These are phyloP conservation scores for Aspergillus ellipticus DNA, from an alignment of 495 filamentous ascomycete genomes.

Conservation along the genomic window DNA sequence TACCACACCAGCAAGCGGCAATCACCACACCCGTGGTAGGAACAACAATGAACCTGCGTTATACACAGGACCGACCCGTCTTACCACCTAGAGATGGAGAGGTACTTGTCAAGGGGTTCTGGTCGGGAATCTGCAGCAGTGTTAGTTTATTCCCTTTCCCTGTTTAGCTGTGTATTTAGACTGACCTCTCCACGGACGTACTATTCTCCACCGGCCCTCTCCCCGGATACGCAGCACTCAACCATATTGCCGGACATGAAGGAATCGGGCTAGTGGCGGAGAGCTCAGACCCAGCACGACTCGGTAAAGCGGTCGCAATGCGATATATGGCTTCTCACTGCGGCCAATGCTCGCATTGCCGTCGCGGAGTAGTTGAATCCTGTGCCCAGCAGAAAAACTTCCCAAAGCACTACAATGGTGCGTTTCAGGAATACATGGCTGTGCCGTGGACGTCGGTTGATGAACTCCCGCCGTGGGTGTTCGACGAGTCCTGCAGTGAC, in stretches of 20 bases:
- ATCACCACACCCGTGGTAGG: no score
- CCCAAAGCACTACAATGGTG: neutral
- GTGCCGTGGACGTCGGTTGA: neutral
- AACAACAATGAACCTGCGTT: no score
- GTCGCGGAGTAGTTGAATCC: neutral
- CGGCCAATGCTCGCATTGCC: neutral
- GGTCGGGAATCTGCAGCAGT: no score
- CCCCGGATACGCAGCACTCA: neutral
- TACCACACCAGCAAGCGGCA: no score
- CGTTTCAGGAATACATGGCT: neutral
- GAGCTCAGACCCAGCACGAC: neutral
- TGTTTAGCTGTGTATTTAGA: no score
- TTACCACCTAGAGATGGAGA: no score
- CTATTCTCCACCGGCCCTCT: neutral
- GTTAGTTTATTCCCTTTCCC: no score
- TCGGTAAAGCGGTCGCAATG: neutral
- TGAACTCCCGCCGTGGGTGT: neutral
- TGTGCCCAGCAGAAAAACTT: neutral
- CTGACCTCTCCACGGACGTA: no score
- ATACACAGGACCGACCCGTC: no score
- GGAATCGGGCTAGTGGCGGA: constrained; percentile 1
- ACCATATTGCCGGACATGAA: constrained; percentile 5
- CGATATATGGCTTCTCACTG: neutral
- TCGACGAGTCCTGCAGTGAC: neutral
- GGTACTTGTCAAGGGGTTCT: no score